Evolutionary conservation across 768 basidiomycete species (phyloP), one percentile per base, ranked within the genome.

Genomic region (Hericium coralloides): DNA sequence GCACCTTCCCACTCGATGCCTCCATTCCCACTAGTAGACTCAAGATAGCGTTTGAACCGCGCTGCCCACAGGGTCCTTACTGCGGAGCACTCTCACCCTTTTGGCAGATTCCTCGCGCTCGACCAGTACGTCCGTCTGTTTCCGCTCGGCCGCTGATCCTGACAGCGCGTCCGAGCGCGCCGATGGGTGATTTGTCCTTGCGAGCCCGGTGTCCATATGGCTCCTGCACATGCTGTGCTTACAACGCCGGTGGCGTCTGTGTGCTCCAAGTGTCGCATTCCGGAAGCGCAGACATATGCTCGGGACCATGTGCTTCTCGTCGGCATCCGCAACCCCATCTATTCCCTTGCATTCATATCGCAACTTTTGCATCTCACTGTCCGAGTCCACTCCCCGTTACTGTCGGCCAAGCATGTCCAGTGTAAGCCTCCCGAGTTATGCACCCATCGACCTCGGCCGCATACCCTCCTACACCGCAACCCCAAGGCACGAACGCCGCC

Each of bases 371-470:
- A 20, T 45, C 43, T 20, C 43, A 45, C 12, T n/a, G 15, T 58
- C 49, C 43, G 36, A 7, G 2, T 31, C 48, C 15, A 38, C 25
- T 53, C 25, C 39, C 49, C 26, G 26, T n/a, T 8, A 45, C 37
- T 8, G 39, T 38, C 25, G 12, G 26, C 17, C 49, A 20, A 17
- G 20, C 17, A 63, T 60, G 60, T 59, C 58, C 49, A 53, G 52
- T 26, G 8, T 38, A 17, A 59, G 60, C 58, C 62, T 62, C 20
- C 58, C 58, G 6, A 18, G 37, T 31, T 62, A 61, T 38, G 25
- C 57, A 12, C 39, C 43, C 39, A 15, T 25, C 14, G 55, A 55
- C 17, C 26, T 23, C 14, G 20, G 22, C 38, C 54, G 38, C 41
- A 48, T 56, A 4, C 60, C 62, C 14, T 15, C 43, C 7, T 63